phyloP scores from a whole-genome alignment of 129 eudicot species.

The Scalesia atractyloides region DNA sequence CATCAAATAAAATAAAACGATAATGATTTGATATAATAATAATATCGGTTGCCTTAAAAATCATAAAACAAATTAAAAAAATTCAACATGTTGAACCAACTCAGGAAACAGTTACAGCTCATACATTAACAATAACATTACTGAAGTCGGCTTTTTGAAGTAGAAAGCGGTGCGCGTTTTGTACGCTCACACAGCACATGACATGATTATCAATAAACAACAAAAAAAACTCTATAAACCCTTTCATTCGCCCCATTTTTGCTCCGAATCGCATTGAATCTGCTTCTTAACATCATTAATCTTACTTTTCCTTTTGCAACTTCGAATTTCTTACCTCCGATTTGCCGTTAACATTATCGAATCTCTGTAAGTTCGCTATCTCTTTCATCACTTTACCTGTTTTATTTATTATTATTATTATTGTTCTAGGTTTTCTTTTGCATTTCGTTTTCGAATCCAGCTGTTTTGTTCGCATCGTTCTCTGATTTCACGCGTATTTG shows the following conservation, averaged over 20 bases:
- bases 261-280: conserved; percentile 22
- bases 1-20: too few species aligned
- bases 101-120: conserved; percentile 33
- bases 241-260: conserved; percentile 12
- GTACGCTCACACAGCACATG: conserved; percentile 32
- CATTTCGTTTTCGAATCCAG: conserved; percentile 7
- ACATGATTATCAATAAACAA: neutral
- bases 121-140: neutral
- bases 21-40: too few species aligned
- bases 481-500: neutral
- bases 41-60: too few species aligned
- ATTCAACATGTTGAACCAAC: conserved; percentile 5
- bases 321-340: neutral
- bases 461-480: conserved; percentile 16
- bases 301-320: neutral
- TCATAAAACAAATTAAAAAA: neutral
- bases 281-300: neutral
- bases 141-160: conserved; percentile 33
- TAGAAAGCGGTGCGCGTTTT: conserved; percentile 47
- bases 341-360: conserved; percentile 12
- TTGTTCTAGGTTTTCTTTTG: conserved; percentile 9
- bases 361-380: conserved; percentile 14
- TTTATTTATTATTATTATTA: neutral
- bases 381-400: conserved; percentile 20
- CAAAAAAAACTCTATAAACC: conserved; percentile 9